Evolutionary conservation across 2,329 filamentous ascomycete genomes (phyloP).

Genomic region (Aspergillus felis): DNA sequence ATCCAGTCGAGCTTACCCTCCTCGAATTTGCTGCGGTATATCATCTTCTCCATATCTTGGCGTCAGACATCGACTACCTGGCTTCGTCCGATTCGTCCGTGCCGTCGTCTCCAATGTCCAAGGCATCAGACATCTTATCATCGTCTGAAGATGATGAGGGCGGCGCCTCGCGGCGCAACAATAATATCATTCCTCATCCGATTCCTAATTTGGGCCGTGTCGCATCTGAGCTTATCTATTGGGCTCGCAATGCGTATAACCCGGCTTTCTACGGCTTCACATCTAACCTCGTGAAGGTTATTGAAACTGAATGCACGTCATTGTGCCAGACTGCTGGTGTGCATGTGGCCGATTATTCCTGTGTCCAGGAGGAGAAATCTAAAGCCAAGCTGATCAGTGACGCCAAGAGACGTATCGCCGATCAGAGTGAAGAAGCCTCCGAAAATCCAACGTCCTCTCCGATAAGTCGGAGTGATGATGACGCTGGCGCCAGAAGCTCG

Average conservation of each 20-base stretch:
- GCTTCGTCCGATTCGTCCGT: conserved; percentile 31
- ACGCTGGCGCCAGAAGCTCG: background rate
- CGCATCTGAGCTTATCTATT: conserved; percentile 40
- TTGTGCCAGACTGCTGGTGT: conserved; percentile 35
- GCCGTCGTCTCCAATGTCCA: conserved; percentile 23
- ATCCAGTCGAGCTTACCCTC: conserved; percentile 40
- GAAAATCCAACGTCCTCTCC: background rate
- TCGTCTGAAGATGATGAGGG: conserved; percentile 18
- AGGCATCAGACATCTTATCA: conserved; percentile 15
- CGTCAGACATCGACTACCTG: conserved; percentile 37
- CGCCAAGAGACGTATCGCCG: conserved; percentile 9
- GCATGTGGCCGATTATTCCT: conserved; percentile 28
- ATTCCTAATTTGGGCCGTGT: conserved; percentile 36
- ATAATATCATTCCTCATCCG: conserved; percentile 18
- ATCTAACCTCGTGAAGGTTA: conserved; percentile 31
- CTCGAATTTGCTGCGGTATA: conserved; percentile 41
- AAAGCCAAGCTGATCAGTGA: conserved; percentile 19
- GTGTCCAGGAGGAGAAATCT: conserved; percentile 19
- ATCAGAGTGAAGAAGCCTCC: background rate
- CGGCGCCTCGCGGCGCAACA: conserved; percentile 4
- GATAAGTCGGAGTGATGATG: background rate
- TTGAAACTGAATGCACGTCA: conserved; percentile 36
- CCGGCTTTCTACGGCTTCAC: conserved; percentile 42
- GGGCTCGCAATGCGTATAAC: conserved; percentile 43
- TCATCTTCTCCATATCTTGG: conserved; percentile 39